Base-by-base conservation (phyloP, 768 basidiomycete species). In the Podaxis sp. region DNA sequence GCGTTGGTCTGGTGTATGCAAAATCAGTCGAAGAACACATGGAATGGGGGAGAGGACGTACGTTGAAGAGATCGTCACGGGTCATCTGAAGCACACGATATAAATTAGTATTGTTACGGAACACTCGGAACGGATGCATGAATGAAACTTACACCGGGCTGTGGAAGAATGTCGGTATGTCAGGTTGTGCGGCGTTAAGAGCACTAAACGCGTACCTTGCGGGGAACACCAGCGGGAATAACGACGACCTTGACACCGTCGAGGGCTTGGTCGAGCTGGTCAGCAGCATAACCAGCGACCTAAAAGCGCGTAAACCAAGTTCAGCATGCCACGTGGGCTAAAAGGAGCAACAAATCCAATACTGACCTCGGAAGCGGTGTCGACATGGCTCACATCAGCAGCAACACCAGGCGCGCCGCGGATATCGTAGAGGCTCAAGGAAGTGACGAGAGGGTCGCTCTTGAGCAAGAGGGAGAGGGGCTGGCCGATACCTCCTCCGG, bases 401-500 rank as follows among this genome's bases (percentile, higher is more conserved):
- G 96, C 96, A 62, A 99, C 96, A 81, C 97, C 97, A 65, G 93
- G 90, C 40, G 95, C 93, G 69, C 94, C 93, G 71, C 94, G 91
- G 73, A 96, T 95, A 82, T 96, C 95, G 79, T 94, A 98, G 67
- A 98, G 81, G 73, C 83, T 90, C 72, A 98, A 79, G 66, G 89
- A 85, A 58, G 86, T 86, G 74, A 97, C 91, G 68, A 95, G 80
- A 47, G 94, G 94, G 82, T 99, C 91, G 67, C 80, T 85, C 84
- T 98, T 98, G 75, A 98, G 87, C 67, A 97, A 83, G 66, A 98
- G 80, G 53, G 94, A 96, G 70, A 98, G 81, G 72, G 96, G 96
- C 77, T 98, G 96, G 75, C 96, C 96, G 75, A 98, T 98, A 77
- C 96, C 96, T 83, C 96, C 96, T 70, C 94, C 96, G 65, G 97